Evolutionary conservation across 2,329 filamentous ascomycete species (phyloP).

Genomic region (Colletotrichum agaves): DNA sequence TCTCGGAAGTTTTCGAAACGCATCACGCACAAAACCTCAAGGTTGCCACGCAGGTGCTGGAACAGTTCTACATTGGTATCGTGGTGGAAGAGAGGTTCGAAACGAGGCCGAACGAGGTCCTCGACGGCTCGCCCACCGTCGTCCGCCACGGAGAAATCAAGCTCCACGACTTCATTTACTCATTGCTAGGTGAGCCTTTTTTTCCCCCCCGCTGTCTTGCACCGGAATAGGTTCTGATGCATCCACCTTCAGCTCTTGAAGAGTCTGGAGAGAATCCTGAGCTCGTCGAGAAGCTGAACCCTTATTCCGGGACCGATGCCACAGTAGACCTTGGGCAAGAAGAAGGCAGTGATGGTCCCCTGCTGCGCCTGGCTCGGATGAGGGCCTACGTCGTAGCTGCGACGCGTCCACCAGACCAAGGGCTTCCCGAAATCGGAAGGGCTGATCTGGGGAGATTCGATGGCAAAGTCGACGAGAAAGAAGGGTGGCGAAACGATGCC

Average conservation of each 20-base stretch:
- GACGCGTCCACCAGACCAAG: background rate
- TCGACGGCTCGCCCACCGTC: background rate
- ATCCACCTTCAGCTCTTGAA: background rate
- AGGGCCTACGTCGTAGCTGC: constrained; percentile 14
- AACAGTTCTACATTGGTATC: constrained; percentile 16
- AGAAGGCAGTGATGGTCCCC: constrained; percentile 1
- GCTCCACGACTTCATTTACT: constrained; percentile 6
- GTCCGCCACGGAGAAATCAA: constrained; percentile 17
- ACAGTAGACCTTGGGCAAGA: background rate
- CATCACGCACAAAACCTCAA: constrained; percentile 7
- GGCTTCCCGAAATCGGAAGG: background rate
- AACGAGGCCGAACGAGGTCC: no score
- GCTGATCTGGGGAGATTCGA: background rate
- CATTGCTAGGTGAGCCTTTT: background rate
- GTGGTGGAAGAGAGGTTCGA: background rate
- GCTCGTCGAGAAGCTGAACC: background rate
- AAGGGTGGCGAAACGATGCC: background rate
- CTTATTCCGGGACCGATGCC: constrained; percentile 16
- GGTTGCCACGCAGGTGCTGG: constrained; percentile 6
- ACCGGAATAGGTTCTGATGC: background rate
- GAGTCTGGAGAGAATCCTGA: background rate
- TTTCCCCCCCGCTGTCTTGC: no score
- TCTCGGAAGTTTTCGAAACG: constrained; percentile 24
- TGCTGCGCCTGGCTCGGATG: background rate
- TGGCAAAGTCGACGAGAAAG: background rate